Percentiles rank a stretch among this genome's conserved stretches.
phyloP scores from a whole-genome alignment of 345 rosid species.

The Moricandia moricandioides region DNA sequence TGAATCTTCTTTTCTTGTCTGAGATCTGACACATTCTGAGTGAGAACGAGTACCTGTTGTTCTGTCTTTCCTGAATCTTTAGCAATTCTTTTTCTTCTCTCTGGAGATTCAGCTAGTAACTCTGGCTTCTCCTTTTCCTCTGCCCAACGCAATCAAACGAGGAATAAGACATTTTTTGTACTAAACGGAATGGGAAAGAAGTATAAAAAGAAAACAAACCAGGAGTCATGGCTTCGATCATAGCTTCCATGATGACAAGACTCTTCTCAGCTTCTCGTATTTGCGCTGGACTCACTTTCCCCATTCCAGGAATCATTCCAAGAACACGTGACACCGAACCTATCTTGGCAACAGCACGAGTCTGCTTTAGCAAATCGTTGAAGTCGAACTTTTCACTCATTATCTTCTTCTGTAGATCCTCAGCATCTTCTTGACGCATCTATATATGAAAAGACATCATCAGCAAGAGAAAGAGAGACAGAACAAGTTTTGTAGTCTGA shows the following conservation, averaged over 20 bases:
- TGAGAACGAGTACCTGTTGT: conserved; percentile 55
- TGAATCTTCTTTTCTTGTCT: not conserved
- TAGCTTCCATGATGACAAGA: conserved; percentile 76
- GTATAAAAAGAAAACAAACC: conserved; percentile 52
- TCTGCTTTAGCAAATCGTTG: conserved; percentile 94
- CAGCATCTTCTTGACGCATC: conserved; percentile 99
- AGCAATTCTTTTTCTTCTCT: conserved; percentile 79
- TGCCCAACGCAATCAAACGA: conserved; percentile 33
- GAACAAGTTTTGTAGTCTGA: not conserved
- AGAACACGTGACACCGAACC: conserved; percentile 91
- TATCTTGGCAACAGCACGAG: conserved; percentile 91
- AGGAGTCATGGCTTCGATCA: conserved; percentile 92
- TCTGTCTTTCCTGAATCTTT: conserved; percentile 88
- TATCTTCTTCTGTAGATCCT: conserved; percentile 93
- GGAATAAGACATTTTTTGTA: conserved; percentile 12
- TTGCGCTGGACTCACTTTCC: conserved; percentile 91
- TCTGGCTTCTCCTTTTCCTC: conserved; percentile 97
- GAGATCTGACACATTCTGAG: not conserved
- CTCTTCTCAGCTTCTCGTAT: conserved; percentile 94
- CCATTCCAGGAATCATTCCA: conserved; percentile 99
- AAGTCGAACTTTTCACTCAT: conserved; percentile 96
- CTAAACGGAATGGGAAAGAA: not conserved
- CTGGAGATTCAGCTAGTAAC: conserved; percentile 81
- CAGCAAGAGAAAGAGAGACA: conserved; percentile 1
- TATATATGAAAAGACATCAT: conserved; percentile 31